Evolutionary conservation across 2,329 filamentous ascomycete genomes (phyloP).

Genomic region (Exophiala sp.): DNA sequence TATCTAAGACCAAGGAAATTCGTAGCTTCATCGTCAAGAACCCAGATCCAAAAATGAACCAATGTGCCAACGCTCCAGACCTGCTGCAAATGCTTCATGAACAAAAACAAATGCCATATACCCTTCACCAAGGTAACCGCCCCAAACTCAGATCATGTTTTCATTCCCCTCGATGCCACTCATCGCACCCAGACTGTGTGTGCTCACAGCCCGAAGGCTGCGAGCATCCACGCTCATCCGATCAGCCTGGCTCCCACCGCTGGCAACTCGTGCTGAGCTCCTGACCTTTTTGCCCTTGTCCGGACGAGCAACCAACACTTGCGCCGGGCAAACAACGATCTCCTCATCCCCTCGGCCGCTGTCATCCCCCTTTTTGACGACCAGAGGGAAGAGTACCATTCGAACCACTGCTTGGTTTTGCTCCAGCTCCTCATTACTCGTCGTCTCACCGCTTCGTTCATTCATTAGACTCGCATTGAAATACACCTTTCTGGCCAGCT

Average conservation of each 20-base stretch:
- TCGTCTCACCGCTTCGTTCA: slow-evolving; percentile 68
- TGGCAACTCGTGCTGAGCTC: slow-evolving; percentile 35
- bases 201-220: slow-evolving; percentile 39
- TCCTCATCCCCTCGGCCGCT: slow-evolving; percentile 82
- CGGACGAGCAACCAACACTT: slow-evolving; percentile 69
- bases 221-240: slow-evolving; percentile 39
- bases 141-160: slow-evolving; percentile 20
- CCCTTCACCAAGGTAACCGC: too few species aligned
- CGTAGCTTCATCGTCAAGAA: slow-evolving; percentile 1
- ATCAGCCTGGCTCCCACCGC: slow-evolving; percentile 37
- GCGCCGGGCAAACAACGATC: slow-evolving; percentile 89
- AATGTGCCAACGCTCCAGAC: not conserved
- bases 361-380: slow-evolving; percentile 93
- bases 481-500: slow-evolving; percentile 75
- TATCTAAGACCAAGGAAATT: slow-evolving; percentile 7
- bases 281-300: slow-evolving; percentile 39
- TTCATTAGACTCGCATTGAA: slow-evolving; percentile 97
- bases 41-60: not conserved
- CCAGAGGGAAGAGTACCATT: slow-evolving; percentile 88
- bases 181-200: slow-evolving; percentile 40
- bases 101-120: too few species aligned
- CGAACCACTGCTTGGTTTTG: slow-evolving; percentile 70
- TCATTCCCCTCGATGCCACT: slow-evolving; percentile 36
- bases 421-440: slow-evolving; percentile 74
- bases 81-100: slow-evolving; percentile 1